Base-by-base conservation (phyloP, 768 basidiomycete genomes). In the Trametes villosa region DNA sequence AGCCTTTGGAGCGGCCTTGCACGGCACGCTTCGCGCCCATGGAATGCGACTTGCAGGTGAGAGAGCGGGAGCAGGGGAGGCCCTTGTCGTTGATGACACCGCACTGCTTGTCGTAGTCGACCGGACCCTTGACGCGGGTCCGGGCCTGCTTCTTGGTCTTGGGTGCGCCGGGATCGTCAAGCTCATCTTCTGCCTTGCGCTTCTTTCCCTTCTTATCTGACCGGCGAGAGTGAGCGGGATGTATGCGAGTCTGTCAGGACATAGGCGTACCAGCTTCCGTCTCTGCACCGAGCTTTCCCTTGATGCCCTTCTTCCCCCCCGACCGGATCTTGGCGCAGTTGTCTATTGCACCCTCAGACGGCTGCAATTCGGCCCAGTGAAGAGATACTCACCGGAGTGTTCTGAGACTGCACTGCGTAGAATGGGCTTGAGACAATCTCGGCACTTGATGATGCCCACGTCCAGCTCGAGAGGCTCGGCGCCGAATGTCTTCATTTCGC, bases 1-100 rank as follows among this genome's bases (percentile, higher is more conserved):
- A 98, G 8, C 77, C 73, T 53, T 88, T 83, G 0, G 92, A 91
- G 4, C 96, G 92, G 33, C 93, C 93, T 62, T 84, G 83, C 1
- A 99, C 96, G 9, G 91, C 86, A 18, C 96, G 90, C 75, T 99
- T 99, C 12, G 94, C 91, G 15, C 94, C 94, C 89, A 99, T 96
- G 2, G 93, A 90, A 72, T 99, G 96, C 6, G 96, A 94, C 75
- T 99, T 99, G 79, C 96, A 99, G 0, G 96, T 98, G 36, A 99
- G 83, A 8, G 94, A 94, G 27, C 96, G 91, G 13, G 94, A 94
- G 71, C 96, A 99, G 0, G 93, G 94, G 8, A 94, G 77, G 44
- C 83, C 83, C 74, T 97, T 97, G 77, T 96, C 95, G 76, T 96
- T 98, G 72, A 97, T 96, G 36, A 98, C 96, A 51, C 96, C 95